These are phyloP conservation scores for Brassica incana DNA, from an alignment of 345 rosid genomes.

Conservation along the genomic window DNA sequence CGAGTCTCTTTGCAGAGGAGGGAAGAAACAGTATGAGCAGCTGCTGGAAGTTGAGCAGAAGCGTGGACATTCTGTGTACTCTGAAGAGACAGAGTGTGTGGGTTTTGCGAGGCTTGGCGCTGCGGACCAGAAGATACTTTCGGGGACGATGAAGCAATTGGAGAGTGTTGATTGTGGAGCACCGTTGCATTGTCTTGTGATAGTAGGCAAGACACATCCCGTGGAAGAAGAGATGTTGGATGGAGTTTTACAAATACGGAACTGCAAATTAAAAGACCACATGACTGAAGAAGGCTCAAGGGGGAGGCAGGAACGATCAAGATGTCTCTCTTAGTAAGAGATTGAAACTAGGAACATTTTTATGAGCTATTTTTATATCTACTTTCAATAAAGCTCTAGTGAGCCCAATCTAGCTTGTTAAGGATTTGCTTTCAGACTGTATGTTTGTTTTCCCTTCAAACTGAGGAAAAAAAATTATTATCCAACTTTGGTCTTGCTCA, in stretches of 20 bases:
- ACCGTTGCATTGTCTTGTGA: slow-evolving; percentile 84
- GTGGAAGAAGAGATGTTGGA: slow-evolving; percentile 90
- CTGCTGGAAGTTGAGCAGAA: slow-evolving; percentile 75
- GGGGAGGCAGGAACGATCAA: background rate
- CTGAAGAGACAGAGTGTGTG: slow-evolving; percentile 65
- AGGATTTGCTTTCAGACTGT: background rate
- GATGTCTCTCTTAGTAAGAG: background rate
- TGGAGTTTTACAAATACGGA: slow-evolving; percentile 50
- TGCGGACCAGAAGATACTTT: slow-evolving; percentile 76
- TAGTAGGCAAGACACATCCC: slow-evolving; percentile 76
- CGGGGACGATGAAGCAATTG: slow-evolving; percentile 75
- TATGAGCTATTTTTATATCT: background rate
- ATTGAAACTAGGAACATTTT: background rate
- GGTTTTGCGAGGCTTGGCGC: slow-evolving; percentile 85
- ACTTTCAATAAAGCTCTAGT: too few relatives aligned
- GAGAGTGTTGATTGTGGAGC: slow-evolving; percentile 69
- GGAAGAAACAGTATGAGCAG: slow-evolving; percentile 82
- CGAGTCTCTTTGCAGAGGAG: slow-evolving; percentile 95
- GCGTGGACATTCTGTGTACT: slow-evolving; percentile 61
- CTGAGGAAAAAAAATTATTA: background rate
- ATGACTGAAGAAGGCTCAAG: background rate
- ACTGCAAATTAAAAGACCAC: slow-evolving; percentile 1
- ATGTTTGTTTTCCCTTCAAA: background rate
- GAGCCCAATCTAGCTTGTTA: background rate
- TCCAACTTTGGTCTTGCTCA: background rate